Evolutionary conservation across 2,329 filamentous ascomycete genomes (phyloP), one percentile per base, ranked within the genome.

Genomic region (Rutstroemia sp.): DNA sequence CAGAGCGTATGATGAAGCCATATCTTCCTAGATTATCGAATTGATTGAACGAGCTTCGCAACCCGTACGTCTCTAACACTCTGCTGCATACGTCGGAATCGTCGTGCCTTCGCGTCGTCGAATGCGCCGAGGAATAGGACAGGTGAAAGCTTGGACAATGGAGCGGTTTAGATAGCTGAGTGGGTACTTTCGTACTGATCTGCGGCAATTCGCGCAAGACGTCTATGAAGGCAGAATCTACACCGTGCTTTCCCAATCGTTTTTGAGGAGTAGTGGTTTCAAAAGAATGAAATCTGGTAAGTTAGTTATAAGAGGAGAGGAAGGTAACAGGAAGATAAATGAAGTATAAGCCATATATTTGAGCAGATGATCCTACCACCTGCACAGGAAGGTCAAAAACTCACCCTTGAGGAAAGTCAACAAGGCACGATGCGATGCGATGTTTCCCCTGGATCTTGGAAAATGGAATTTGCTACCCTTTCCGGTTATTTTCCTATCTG

Each of bases 1-100:
- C 25, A 70, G 62, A 56, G 67, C 65, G 62, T 69, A 70, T 39
- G 67, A 64, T 45, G 69, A 69, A 59, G 67, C 67, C 69, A 71
- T 71, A 5, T 44, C 46, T 55, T 45, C 27, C 64, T 48, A 41
- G 21, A 48, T 45, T 54, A 57, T 48, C 46, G 25, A 12, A 48
- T 37, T 34, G 34, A 41, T 54, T 6, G 39, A 53, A 60, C 41
- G 62, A 67, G 63, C 63, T 49, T 55, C 52, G 57, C 59, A 52
- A 64, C 63, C 38, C 64, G 53, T 16, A 44, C 25, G 8, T 44
- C 27, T 45, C 50, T 14, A 23, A 25, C 38, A 23, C 18, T 34
- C 38, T 10, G 39, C 27, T 23, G 44, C 49, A 56, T 56, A 16
- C 46, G 37, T 47, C 39, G 41, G 23, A 16, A 27, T 18, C n/a